Evolutionary conservation across 768 basidiomycete species (phyloP).

Genomic region (Boletus reticuloceps): DNA sequence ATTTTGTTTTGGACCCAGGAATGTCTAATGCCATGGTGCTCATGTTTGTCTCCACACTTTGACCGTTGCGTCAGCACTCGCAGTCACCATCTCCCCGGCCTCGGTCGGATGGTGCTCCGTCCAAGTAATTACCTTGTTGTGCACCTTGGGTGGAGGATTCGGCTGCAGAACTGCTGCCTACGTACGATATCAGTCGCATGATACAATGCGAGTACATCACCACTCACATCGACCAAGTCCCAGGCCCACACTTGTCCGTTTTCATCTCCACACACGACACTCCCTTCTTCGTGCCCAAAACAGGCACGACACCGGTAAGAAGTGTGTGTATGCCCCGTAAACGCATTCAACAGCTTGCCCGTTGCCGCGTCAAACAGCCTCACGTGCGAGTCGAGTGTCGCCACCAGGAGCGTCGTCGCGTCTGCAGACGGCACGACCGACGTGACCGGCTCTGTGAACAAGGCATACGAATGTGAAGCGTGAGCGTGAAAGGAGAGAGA

Average conservation of each 20-base stretch:
- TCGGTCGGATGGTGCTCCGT: constrained; percentile 86
- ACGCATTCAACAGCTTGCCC: constrained; percentile 84
- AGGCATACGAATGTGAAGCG: neutral
- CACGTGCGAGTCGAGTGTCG: constrained; percentile 80
- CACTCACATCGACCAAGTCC: constrained; percentile 85
- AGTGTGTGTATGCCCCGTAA: constrained; percentile 70
- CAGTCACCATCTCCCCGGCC: constrained; percentile 79
- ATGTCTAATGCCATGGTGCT: neutral
- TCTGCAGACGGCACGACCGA: constrained; percentile 80
- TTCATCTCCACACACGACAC: constrained; percentile 86
- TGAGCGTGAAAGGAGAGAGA: neutral
- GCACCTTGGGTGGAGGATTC: constrained; percentile 73
- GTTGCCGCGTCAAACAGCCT: constrained; percentile 82
- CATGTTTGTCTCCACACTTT: constrained; percentile 77
- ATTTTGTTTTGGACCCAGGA: neutral
- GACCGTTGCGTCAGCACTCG: constrained; percentile 87
- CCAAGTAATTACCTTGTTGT: constrained; percentile 87
- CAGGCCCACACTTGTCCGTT: constrained; percentile 87
- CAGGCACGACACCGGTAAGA: constrained; percentile 78
- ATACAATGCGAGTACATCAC: neutral
- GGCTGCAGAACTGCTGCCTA: constrained; percentile 72
- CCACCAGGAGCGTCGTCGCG: constrained; percentile 74
- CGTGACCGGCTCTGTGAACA: constrained; percentile 73
- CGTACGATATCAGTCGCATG: neutral
- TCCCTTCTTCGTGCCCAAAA: constrained; percentile 82